phyloP scores from a whole-genome alignment of 2,329 filamentous ascomycete genomes.

The Fusarium proliferatum region DNA sequence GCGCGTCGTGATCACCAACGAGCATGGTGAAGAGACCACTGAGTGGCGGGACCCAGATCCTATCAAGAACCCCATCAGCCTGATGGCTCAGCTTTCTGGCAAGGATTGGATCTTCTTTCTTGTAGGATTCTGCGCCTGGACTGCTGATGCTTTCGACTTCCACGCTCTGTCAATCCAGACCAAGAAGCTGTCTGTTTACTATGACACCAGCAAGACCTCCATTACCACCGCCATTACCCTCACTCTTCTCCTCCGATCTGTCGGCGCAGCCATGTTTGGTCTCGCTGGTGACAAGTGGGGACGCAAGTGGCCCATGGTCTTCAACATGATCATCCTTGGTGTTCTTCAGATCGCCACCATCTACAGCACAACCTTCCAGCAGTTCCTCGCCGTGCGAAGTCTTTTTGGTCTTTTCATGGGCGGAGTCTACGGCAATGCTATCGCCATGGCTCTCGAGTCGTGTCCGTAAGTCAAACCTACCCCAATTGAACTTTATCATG shows the following conservation, averaged over 20 bases:
- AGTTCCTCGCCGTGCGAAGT: slow-evolving; percentile 79
- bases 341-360: slow-evolving; percentile 79
- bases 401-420: slow-evolving; percentile 85
- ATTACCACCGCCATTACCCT: slow-evolving; percentile 81
- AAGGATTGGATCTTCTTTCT: slow-evolving; percentile 81
- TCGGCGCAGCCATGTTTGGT: slow-evolving; percentile 82
- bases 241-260: slow-evolving; percentile 77
- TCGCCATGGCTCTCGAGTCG: slow-evolving; percentile 81
- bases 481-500: not conserved
- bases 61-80: slow-evolving; percentile 75
- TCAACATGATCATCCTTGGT: slow-evolving; percentile 80
- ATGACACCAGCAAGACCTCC: slow-evolving; percentile 66
- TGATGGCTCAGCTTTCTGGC: slow-evolving; percentile 71
- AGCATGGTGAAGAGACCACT: slow-evolving; percentile 70
- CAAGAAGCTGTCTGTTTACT: slow-evolving; percentile 70
- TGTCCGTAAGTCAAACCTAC: slow-evolving; percentile 64
- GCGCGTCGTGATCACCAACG: slow-evolving; percentile 73
- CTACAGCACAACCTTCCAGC: slow-evolving; percentile 75
- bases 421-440: slow-evolving; percentile 82
- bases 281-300: slow-evolving; percentile 82
- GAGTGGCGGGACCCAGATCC: slow-evolving; percentile 77
- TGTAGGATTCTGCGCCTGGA: slow-evolving; percentile 81
- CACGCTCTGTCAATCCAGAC: slow-evolving; percentile 84
- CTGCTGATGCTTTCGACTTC: slow-evolving; percentile 86
- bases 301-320: slow-evolving; percentile 85